Evolutionary conservation across 140 eudicot genomes (phyloP).

Genomic region (Ambrosia hybrid): DNA sequence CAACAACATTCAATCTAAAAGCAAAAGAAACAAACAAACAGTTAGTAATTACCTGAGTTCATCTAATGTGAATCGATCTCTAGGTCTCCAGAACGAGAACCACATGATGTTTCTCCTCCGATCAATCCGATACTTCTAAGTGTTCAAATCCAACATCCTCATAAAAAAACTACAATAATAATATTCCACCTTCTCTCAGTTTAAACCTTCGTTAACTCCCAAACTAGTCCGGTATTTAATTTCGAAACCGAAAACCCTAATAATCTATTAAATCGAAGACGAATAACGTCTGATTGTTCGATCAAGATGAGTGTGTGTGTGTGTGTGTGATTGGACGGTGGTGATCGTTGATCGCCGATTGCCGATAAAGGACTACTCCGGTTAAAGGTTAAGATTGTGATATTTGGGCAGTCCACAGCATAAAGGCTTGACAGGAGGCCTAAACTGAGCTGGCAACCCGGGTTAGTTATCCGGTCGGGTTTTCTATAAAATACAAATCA

Average conservation of each 20-base stretch:
- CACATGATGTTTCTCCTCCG: slow-evolving; percentile 53
- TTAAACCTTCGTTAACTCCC: slow-evolving; percentile 27
- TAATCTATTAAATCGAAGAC: not conserved
- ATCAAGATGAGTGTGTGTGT: slow-evolving; percentile 4
- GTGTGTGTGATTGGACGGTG: slow-evolving; percentile 15
- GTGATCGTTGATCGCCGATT: slow-evolving; percentile 31
- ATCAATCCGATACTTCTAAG: slow-evolving; percentile 27
- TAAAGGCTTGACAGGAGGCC: slow-evolving; percentile 28
- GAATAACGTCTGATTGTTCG: slow-evolving; percentile 20
- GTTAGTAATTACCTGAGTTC: slow-evolving; percentile 66
- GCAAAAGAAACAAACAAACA: not conserved
- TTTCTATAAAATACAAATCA: too few species aligned
- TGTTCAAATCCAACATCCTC: slow-evolving; percentile 24
- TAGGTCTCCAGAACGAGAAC: slow-evolving; percentile 89
- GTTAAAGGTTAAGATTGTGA: slow-evolving; percentile 31
- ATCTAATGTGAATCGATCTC: slow-evolving; percentile 76
- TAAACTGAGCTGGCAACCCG: slow-evolving; percentile 33
- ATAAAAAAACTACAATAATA: slow-evolving; percentile 8
- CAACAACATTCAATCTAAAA: not conserved
- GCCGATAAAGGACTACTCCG: slow-evolving; percentile 14
- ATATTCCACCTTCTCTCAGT: slow-evolving; percentile 23
- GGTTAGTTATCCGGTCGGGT: slow-evolving; percentile 20
- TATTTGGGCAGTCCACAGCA: slow-evolving; percentile 31
- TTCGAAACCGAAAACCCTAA: slow-evolving; percentile 15
- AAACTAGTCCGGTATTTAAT: not conserved